These are phyloP conservation scores for Sideroxylon spinosum DNA, from an alignment of 179 eudicot species.

Conservation along the genomic window DNA sequence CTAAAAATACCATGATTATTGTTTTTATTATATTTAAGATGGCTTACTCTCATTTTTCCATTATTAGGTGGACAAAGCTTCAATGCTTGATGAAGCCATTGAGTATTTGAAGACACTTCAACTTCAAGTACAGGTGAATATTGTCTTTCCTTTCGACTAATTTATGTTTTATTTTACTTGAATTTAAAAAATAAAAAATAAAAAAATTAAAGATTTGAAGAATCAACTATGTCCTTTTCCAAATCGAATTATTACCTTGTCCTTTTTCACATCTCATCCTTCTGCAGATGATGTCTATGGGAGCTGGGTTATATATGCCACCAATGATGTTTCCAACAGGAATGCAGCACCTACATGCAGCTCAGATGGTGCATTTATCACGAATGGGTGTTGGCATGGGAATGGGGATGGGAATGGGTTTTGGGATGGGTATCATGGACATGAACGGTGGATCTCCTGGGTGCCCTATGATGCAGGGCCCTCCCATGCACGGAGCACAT, in stretches of 20 bases:
- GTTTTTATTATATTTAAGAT: neutral
- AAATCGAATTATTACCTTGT: neutral
- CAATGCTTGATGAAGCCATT: slow-evolving; percentile 99
- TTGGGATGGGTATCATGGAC: slow-evolving; percentile 68
- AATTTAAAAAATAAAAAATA: neutral
- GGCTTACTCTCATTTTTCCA: slow-evolving; percentile 10
- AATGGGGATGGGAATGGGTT: slow-evolving; percentile 47
- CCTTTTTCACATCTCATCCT: neutral
- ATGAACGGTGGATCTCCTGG: slow-evolving; percentile 45
- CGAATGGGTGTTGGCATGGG: slow-evolving; percentile 58
- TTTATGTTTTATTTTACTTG: neutral
- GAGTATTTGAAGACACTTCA: slow-evolving; percentile 97
- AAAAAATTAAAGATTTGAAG: no score
- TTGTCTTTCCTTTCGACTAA: slow-evolving; percentile 12
- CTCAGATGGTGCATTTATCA: slow-evolving; percentile 67
- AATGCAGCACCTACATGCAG: slow-evolving; percentile 63
- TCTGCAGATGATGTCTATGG: slow-evolving; percentile 90
- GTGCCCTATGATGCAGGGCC: slow-evolving; percentile 41
- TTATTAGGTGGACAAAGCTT: slow-evolving; percentile 87
- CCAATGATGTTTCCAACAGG: slow-evolving; percentile 86
- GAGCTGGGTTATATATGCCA: slow-evolving; percentile 84
- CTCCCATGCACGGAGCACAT: slow-evolving; percentile 45
- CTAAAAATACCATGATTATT: neutral
- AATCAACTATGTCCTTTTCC: neutral
- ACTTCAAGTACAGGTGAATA: slow-evolving; percentile 83